Conservation (phyloP, 495 filamentous ascomycete genomes). For the Penicillium ochrochloron region DNA sequence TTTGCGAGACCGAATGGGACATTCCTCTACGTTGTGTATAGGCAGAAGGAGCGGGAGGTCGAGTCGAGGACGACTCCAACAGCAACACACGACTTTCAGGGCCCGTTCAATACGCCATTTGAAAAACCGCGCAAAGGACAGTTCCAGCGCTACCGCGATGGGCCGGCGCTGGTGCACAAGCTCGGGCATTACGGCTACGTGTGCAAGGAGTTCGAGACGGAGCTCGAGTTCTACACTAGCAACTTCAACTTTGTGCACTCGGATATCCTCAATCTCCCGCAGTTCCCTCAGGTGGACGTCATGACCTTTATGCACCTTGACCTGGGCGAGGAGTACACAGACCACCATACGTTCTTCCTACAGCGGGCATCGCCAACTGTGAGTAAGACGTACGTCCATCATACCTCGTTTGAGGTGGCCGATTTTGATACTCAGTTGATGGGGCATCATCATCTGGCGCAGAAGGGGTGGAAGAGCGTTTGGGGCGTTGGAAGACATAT, state of each 20-base stretch:
- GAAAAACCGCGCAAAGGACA: slow-evolving; percentile 21
- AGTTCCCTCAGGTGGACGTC: slow-evolving; percentile 42
- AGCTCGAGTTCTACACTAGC: slow-evolving; percentile 61
- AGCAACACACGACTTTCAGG: slow-evolving; percentile 17
- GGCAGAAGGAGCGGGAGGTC: slow-evolving; percentile 24
- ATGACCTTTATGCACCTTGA: slow-evolving; percentile 68
- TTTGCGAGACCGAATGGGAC: slow-evolving; percentile 33
- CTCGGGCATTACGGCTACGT: slow-evolving; percentile 72
- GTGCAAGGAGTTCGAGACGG: slow-evolving; percentile 55
- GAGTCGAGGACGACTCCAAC: not conserved
- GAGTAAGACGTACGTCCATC: slow-evolving; percentile 62
- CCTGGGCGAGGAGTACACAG: slow-evolving; percentile 59
- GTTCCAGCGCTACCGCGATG: slow-evolving; percentile 48
- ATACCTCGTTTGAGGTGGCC: slow-evolving; percentile 69
- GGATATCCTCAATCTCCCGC: slow-evolving; percentile 16
- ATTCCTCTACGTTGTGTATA: slow-evolving; percentile 30
- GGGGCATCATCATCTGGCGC: slow-evolving; percentile 67
- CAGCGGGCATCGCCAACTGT: slow-evolving; percentile 40
- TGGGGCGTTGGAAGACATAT: slow-evolving; percentile 76
- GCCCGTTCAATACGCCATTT: slow-evolving; percentile 24
- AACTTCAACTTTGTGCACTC: slow-evolving; percentile 67
- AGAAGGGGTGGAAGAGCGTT: slow-evolving; percentile 64
- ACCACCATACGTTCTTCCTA: slow-evolving; percentile 73
- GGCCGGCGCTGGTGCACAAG: slow-evolving; percentile 70
- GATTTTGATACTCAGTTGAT: slow-evolving; percentile 73